Base-by-base conservation (phyloP, 495 filamentous ascomycete species). In the Talaromyces trachyspermus region DNA sequence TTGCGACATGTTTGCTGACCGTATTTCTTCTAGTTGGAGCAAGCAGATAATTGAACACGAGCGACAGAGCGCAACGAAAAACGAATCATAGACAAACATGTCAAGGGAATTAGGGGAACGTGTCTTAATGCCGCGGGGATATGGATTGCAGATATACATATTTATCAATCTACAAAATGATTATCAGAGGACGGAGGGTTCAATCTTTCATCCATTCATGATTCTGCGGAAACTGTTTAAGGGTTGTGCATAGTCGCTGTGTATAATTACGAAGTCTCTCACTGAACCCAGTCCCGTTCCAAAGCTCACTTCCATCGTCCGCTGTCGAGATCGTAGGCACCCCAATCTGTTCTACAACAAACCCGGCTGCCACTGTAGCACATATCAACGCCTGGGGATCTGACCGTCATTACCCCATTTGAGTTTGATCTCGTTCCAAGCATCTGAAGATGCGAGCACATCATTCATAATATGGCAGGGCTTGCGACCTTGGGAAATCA, bases 261-360 rank as follows among this genome's bases (percentile, higher is more conserved):
- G 68, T 71, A 68, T 73, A 73, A 63, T 71, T 67, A 59, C 70
- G 67, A 67, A 72, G 63, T 47, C 67, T 64, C 69, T 74, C 69
- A 66, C 60, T 70, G 55, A 74, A 72, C 68, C 64, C 63, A 71
- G 64, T 62, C 51, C 76, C 83, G 66, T 95, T 95, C 89, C 89
- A 95, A 48, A 73, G 77, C 64, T 95, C 89, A 39, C 55, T 63
- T 12, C 76, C 80, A 29, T 77, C 60, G 5, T 58, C 63, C 49
- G 74, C 66, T 23, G 56, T 60, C 17, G 64, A 69, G 4, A 91
- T 57, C 17, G 61, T 64, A 18, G 92, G 92, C 52, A 90, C 78
- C 0, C 92, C 91, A 49, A 92, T 80, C 57, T 97, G 91, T 64
- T 98, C 90, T 52, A 98, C 92, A 8, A 87, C 87, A 61, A 96